phyloP scores from a whole-genome alignment of 2,329 filamentous ascomycete genomes.

The Monosporascus cannonballus region DNA sequence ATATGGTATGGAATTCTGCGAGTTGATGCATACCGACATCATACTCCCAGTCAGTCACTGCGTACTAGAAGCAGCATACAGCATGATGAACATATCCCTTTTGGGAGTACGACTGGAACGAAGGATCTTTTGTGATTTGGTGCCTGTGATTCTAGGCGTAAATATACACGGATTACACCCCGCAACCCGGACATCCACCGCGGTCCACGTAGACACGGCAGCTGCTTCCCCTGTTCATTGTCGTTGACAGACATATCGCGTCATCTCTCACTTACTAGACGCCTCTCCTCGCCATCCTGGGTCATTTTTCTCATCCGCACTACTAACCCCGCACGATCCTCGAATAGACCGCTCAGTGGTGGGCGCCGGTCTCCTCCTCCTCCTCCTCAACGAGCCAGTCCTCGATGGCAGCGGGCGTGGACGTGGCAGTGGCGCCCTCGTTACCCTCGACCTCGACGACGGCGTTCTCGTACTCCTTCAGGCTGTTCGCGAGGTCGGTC shows the following conservation, averaged over 20 bases:
- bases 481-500: conserved; percentile 80
- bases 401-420: conserved; percentile 51
- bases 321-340: not conserved
- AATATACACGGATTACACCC: conserved; percentile 36
- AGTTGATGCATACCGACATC: no score
- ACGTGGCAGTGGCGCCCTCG: conserved; percentile 52
- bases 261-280: no score
- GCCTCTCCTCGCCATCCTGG: no score
- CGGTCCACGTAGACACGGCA: not conserved
- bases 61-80: no score
- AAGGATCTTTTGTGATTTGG: conserved; percentile 22
- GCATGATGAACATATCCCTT: no score
- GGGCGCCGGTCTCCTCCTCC: conserved; percentile 43
- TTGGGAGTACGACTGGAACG: conserved; percentile 1
- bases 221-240: no score
- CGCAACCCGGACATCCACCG: conserved; percentile 4
- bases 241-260: not conserved
- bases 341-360: conserved; percentile 37
- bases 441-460: conserved; percentile 91
- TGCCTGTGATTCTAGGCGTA: conserved; percentile 21
- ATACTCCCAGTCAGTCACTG: no score
- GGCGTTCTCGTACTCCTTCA: conserved; percentile 93
- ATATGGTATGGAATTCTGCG: no score
- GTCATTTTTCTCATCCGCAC: not conserved
- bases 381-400: conserved; percentile 81